Base-by-base conservation (phyloP, 1,139 yeast genomes). In the Kluyveromyces marxianus region DNA sequence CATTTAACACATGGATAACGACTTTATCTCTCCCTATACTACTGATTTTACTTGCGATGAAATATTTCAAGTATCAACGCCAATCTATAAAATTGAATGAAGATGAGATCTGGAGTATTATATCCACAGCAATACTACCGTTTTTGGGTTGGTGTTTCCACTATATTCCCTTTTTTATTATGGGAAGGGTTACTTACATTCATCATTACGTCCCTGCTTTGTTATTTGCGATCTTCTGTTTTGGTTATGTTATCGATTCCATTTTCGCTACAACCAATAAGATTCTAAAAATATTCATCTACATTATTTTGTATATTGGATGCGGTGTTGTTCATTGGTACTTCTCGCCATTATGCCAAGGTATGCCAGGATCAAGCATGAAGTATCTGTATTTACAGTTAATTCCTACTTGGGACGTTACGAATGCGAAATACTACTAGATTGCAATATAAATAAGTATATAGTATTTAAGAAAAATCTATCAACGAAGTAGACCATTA, bases 121-220 rank as follows among this genome's bases (percentile, higher is more conserved):
- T 75, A 31, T 73, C 79, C 68, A 77, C 79, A 39, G 88, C 83
- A 38, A 62, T 78, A 28, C 72, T 79, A 39, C 77, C 94, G 28
- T 73, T 83, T 66, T 56, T 80, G 27, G 87, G 88, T 3, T 84
- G 89, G 87, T 66, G 77, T 4, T 70, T 82, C 50, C 90, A 84
- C 63, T 83, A 72, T 61, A 56, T 80, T 54, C 95, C 95, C 25
- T 84, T 84, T 56, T 79, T 79, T 4, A 59, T 82, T 37, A 84
- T 84, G 95, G 86, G 87, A 3, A 76, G 95, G 70, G 92, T 84
- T 44, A 84, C 92, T 0, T 84, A 84, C 60, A 83, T 83, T 33
- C 95, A 84, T 63, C 95, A 84, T 64, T 84, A 84, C 60, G 77
- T 82, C 48, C 95, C 95, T 4, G 90, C 92, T 0, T 71, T 83